Evolutionary conservation across 805 yeast genomes (phyloP), one percentile per base, ranked within the genome.

Genomic region (Ogataea paradorogensis): DNA sequence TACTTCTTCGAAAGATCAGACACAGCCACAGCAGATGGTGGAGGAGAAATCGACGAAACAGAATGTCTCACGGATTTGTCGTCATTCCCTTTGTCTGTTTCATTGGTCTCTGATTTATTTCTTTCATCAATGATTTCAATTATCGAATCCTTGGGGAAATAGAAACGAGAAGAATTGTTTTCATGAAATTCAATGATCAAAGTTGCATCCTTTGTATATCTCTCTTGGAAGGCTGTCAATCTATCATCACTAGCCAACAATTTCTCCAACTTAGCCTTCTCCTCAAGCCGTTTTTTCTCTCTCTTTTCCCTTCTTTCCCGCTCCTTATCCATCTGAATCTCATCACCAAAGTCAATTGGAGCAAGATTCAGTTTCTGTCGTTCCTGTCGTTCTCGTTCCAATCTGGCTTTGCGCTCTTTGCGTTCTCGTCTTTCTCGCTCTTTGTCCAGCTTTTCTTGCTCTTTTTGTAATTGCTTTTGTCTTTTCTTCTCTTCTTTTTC

Each of bases 151-250:
- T 80, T 80, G 0, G 98, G 97, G 0, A 91, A 56, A 42, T 74
- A 65, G 53, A 74, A 91, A 42, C 98, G 72, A 7, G 81, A 81
- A 32, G 81, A 73, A 0, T 93, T 76, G 56, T 80, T 82, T 52
- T 93, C 98, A 20, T 74, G 73, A 63, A 80, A 91, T 60, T 93
- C 99, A 59, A 91, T 81, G 5, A 89, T 81, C 27, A 93, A 58
- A 38, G 86, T 83, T 0, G 95, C 88, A 51, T 78, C 76, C 26
- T 73, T 59, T 15, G 76, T 65, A 52, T 84, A 84, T 56, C 79
- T 74, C 50, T 82, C 90, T 53, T 85, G 95, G 52, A 84, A 84
- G 0, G 89, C 81, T 0, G 93, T 84, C 35, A 85, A 62, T 50
- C 76, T 79, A 45, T 71, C 78, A 32, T 82, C 86, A 43, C 70